These are phyloP conservation scores for Chrysoporthe austroafricana DNA, from an alignment of 2,329 filamentous ascomycete genomes.

Conservation along the genomic window DNA sequence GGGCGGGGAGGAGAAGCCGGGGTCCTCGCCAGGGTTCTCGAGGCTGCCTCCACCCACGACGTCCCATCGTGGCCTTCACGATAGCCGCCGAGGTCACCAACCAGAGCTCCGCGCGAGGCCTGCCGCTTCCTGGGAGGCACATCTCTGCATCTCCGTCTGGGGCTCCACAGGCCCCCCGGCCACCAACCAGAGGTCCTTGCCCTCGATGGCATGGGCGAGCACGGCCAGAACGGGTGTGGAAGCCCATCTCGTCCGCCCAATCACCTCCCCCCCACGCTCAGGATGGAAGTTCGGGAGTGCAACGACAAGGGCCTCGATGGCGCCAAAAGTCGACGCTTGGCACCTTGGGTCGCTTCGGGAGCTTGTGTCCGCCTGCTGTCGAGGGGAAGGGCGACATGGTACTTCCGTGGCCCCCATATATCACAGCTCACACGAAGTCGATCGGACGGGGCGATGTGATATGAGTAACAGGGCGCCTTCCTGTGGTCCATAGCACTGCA, in stretches of 20 bases:
- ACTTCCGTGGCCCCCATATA: slow-evolving; percentile 7
- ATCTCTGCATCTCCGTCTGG: slow-evolving; percentile 12
- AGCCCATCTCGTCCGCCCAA: slow-evolving; percentile 16
- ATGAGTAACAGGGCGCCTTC: background rate
- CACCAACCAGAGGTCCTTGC: slow-evolving; percentile 13
- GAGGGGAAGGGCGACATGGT: slow-evolving; percentile 13
- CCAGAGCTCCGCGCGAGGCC: slow-evolving; percentile 12
- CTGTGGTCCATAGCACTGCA: slow-evolving; percentile 1
- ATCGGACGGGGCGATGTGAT: slow-evolving; percentile 7
- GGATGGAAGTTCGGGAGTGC: slow-evolving; percentile 14
- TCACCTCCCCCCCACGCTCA: slow-evolving; percentile 18
- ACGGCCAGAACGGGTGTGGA: slow-evolving; percentile 7
- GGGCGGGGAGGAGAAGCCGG: slow-evolving; percentile 9
- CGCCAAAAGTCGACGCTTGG: slow-evolving; percentile 18
- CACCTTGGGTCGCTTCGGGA: slow-evolving; percentile 20
- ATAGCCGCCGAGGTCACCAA: slow-evolving; percentile 27
- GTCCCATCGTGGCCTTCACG: slow-evolving; percentile 18
- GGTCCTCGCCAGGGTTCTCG: slow-evolving; percentile 12
- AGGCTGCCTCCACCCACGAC: slow-evolving; percentile 10
- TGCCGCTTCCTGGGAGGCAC: background rate
- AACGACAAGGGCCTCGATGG: slow-evolving; percentile 21
- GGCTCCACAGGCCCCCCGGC: background rate
- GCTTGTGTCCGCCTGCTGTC: slow-evolving; percentile 12
- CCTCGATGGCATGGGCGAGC: background rate
- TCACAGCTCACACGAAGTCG: slow-evolving; percentile 5